Evolutionary conservation across 148 eudicot species (phyloP), one percentile per base, ranked within the genome.

Genomic region (Talinum fruticosum): DNA sequence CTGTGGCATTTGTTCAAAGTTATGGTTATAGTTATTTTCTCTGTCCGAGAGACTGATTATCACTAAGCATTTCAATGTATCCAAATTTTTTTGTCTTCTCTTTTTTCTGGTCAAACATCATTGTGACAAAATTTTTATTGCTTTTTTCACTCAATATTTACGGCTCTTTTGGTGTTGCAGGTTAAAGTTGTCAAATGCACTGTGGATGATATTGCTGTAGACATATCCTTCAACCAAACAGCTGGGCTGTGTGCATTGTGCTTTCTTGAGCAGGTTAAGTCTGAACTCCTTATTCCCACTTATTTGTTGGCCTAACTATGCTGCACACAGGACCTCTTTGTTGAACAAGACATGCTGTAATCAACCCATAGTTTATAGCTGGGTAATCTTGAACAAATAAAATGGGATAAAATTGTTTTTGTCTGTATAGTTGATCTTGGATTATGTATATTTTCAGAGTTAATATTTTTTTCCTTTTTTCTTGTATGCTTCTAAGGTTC

Each of bases 171-270:
- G 47, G 44, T 23, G 38, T 51, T 73, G 78, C 84, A 88, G 91
- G 86, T 86, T 54, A 84, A 66, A 73, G 66, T 88, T 68, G 87
- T 88, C n/a, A 88, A 84, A 75, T 88, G 91, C 81, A 77, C 69
- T 8, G 89, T 88, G 79, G 85, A 75, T 38, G 77, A 75, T 73
- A 79, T 88, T 38, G 76, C 83, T 12, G 85, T 86, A 12, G 91
- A 88, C 38, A 88, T 88, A 72, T 88, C 91, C 34, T 79, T 88
- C 77, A 88, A 88, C 66, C 91, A 84, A 79, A 81, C 82, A 23
- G 85, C 81, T n/a, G 91, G 91, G 57, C 82, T 86, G 36, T 72
- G 72, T 79, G 80, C 89, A n/a, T 62, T 84, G 70, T 61, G 75
- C 84, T 88, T 88, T 80, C 85, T 88, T 67, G 88, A 88, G 36